Conservation (phyloP, 495 filamentous ascomycete species). For the Friedmanniomyces simplex region DNA sequence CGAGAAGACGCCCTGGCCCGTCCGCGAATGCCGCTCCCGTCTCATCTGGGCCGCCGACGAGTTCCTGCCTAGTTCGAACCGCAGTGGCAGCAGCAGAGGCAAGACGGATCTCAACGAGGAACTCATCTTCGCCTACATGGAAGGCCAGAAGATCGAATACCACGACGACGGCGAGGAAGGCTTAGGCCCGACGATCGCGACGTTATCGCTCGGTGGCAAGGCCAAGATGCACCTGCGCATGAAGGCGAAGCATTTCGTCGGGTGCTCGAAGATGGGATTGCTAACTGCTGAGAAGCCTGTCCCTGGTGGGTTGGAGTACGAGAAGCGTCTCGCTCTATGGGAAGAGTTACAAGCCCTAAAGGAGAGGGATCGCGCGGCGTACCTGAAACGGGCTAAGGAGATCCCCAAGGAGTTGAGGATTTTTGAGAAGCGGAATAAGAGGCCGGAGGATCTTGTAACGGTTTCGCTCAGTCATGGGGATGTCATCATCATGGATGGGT, state of each 20-base stretch:
- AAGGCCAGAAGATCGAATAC: constrained; percentile 47
- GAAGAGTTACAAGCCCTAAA: constrained; percentile 28
- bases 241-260: constrained; percentile 47
- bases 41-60: constrained; percentile 49
- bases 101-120: constrained; percentile 59
- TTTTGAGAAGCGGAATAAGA: constrained; percentile 23
- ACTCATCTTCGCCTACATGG: constrained; percentile 65
- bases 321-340: constrained; percentile 26
- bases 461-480: constrained; percentile 62
- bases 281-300: constrained; percentile 26
- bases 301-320: constrained; percentile 30
- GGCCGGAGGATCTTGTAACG: constrained; percentile 24
- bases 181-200: constrained; percentile 65
- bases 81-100: constrained; percentile 7
- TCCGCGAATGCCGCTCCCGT: constrained; percentile 49
- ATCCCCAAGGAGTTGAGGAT: constrained; percentile 25
- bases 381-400: constrained; percentile 25
- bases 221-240: constrained; percentile 61
- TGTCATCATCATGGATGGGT: constrained; percentile 73
- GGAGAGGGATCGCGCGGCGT: constrained; percentile 13
- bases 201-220: constrained; percentile 60
- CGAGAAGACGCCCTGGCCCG: constrained; percentile 41
- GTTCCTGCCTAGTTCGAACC: constrained; percentile 25
- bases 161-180: constrained; percentile 78
- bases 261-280: constrained; percentile 27